phyloP scores from a whole-genome alignment of 306 rosid genomes.

The Rosa rugosa region DNA sequence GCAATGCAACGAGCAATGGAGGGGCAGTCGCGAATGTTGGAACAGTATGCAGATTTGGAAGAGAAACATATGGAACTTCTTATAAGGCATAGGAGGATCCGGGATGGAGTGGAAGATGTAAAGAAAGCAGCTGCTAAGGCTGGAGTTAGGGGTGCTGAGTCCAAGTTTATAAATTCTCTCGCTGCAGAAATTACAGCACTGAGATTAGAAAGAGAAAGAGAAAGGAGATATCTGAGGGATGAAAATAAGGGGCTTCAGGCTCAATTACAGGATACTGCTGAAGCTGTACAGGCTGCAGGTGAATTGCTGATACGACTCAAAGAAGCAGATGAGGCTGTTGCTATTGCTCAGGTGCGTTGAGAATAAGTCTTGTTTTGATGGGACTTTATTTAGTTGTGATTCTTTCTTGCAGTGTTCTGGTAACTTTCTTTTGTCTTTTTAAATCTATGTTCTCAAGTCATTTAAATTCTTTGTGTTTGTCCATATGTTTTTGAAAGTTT shows the following conservation, averaged over 20 bases:
- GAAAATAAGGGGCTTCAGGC: constrained; percentile 95
- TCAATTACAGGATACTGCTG: constrained; percentile 94
- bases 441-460: background rate
- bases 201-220: constrained; percentile 82
- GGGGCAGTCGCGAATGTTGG: constrained; percentile 87
- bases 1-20: constrained; percentile 87
- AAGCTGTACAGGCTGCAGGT: constrained; percentile 99
- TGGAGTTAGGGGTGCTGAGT: constrained; percentile 90
- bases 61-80: constrained; percentile 88
- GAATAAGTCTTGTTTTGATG: constrained; percentile 4
- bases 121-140: constrained; percentile 94
- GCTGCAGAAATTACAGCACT: constrained; percentile 94
- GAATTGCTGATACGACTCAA: constrained; percentile 88
- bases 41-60: constrained; percentile 96
- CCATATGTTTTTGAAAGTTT: background rate
- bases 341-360: constrained; percentile 71
- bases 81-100: constrained; percentile 82
- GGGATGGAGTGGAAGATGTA: constrained; percentile 87
- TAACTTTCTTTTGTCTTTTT: background rate
- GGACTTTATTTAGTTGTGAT: background rate
- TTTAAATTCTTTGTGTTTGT: background rate
- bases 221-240: constrained; percentile 70
- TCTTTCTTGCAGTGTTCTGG: background rate
- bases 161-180: constrained; percentile 89
- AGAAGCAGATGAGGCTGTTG: constrained; percentile 91